A percentile compares a stretch with the other conserved stretches of the same genome.
Conservation (phyloP, 164 flowering plant genomes). For the Litsea cubeba region DNA sequence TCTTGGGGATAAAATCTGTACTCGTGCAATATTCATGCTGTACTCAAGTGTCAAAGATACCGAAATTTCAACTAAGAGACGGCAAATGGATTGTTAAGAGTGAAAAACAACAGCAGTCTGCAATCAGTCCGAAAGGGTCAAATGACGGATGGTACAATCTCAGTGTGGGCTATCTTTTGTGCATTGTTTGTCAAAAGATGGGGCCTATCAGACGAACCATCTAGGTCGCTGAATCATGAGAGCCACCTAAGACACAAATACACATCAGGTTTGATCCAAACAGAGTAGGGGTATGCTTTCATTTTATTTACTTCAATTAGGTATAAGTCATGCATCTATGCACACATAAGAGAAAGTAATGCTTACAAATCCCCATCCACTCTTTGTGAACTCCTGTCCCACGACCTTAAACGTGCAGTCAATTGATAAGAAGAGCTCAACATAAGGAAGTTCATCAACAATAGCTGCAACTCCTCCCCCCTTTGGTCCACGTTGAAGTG, state of each 20-base stretch:
- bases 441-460: constrained; percentile 87
- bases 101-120: too few relatives aligned
- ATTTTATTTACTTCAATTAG: not conserved
- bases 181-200: too few relatives aligned
- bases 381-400: constrained; percentile 82
- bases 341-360: not conserved
- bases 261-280: not conserved
- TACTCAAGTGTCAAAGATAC: too few relatives aligned
- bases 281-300: not conserved
- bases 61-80: too few relatives aligned
- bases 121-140: too few relatives aligned
- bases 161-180: not conserved
- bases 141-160: too few relatives aligned
- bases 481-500: constrained; percentile 55
- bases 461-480: constrained; percentile 86
- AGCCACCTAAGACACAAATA: too few relatives aligned
- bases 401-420: constrained; percentile 58
- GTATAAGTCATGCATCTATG: not conserved
- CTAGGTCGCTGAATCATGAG: not conserved
- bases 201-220: not conserved
- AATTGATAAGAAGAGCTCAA: constrained; percentile 58
- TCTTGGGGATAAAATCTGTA: too few relatives aligned
- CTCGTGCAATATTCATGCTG: too few relatives aligned
- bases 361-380: constrained; percentile 98
- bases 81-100: too few relatives aligned